A percentile compares a stretch with the other conserved stretches of the same genome.
phyloP scores from a whole-genome alignment of 2,329 filamentous ascomycete genomes.

The Periconia digitata region DNA sequence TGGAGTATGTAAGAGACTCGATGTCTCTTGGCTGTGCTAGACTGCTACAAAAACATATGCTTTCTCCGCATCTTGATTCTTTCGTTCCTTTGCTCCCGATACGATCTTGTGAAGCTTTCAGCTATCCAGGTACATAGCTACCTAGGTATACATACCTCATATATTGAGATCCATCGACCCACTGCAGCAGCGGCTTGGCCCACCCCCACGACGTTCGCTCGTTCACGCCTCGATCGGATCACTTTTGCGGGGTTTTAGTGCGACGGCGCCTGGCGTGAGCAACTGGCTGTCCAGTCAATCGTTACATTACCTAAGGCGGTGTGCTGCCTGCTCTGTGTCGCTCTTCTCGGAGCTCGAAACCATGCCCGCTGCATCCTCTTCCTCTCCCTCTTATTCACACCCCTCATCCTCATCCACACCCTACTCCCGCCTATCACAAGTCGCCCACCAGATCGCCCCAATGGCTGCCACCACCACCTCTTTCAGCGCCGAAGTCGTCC shows the following conservation, averaged over 20 bases:
- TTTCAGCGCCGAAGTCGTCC: slow-evolving; percentile 76
- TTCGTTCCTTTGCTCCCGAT: no score
- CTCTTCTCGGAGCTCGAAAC: slow-evolving; percentile 10
- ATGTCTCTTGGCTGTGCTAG: no score
- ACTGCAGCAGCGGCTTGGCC: neutral
- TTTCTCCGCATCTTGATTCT: no score
- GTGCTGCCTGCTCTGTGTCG: no score
- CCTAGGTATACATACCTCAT: no score
- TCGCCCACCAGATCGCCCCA: slow-evolving; percentile 71
- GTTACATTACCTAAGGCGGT: no score
- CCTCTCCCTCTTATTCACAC: slow-evolving; percentile 7
- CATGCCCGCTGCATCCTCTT: slow-evolving; percentile 9
- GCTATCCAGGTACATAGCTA: no score
- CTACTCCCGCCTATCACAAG: slow-evolving; percentile 53
- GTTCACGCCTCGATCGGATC: neutral
- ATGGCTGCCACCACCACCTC: slow-evolving; percentile 57
- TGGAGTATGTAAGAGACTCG: neutral
- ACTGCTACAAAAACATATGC: no score
- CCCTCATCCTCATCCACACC: slow-evolving; percentile 1
- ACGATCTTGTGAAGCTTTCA: no score
- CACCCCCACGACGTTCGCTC: slow-evolving; percentile 1
- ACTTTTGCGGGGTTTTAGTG: slow-evolving; percentile 29
- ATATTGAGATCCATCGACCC: neutral
- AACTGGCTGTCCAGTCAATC: no score
- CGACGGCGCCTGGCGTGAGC: no score